phyloP scores from a whole-genome alignment of 768 basidiomycete genomes.

The Galerina marginata region DNA sequence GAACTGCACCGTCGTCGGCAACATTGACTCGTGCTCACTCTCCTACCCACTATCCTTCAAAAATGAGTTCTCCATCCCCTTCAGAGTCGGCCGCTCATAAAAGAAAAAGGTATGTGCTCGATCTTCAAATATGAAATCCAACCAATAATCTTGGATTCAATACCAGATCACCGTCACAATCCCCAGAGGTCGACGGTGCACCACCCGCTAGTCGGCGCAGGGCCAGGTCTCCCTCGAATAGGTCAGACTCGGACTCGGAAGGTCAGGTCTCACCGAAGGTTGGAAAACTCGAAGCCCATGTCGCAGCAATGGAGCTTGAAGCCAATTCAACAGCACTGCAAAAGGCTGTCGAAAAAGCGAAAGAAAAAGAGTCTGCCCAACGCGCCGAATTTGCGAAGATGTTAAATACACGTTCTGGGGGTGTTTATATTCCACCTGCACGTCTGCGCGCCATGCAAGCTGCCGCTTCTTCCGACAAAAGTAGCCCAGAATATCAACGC shows the following conservation, averaged over 20 bases:
- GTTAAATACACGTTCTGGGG: slow-evolving; percentile 81
- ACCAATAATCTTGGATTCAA: slow-evolving; percentile 7
- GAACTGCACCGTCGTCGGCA: slow-evolving; percentile 4
- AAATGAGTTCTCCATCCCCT: slow-evolving; percentile 26
- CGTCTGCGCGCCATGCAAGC: slow-evolving; percentile 89
- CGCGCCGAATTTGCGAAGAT: slow-evolving; percentile 92
- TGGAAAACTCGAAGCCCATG: slow-evolving; percentile 73
- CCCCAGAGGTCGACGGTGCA: slow-evolving; percentile 42
- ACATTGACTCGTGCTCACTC: slow-evolving; percentile 14
- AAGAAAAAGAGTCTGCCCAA: slow-evolving; percentile 63
- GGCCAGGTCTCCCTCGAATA: slow-evolving; percentile 46
- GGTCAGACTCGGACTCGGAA: slow-evolving; percentile 40
- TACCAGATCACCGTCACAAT: slow-evolving; percentile 55
- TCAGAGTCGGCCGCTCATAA: slow-evolving; percentile 40
- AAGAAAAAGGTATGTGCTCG: slow-evolving; percentile 50
- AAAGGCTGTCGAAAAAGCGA: slow-evolving; percentile 42
- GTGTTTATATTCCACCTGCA: slow-evolving; percentile 96
- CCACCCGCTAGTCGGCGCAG: slow-evolving; percentile 52
- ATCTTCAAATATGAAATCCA: background rate
- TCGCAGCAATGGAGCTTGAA: slow-evolving; percentile 72
- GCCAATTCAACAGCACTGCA: slow-evolving; percentile 54
- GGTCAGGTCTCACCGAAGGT: slow-evolving; percentile 84
- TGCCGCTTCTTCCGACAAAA: slow-evolving; percentile 82
- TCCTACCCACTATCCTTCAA: background rate
- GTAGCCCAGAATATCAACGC: slow-evolving; percentile 88